Percentiles rank a stretch among this genome's conserved stretches.
phyloP scores from a whole-genome alignment of 139 green algal species.

The Tetradesmus obliquus region DNA sequence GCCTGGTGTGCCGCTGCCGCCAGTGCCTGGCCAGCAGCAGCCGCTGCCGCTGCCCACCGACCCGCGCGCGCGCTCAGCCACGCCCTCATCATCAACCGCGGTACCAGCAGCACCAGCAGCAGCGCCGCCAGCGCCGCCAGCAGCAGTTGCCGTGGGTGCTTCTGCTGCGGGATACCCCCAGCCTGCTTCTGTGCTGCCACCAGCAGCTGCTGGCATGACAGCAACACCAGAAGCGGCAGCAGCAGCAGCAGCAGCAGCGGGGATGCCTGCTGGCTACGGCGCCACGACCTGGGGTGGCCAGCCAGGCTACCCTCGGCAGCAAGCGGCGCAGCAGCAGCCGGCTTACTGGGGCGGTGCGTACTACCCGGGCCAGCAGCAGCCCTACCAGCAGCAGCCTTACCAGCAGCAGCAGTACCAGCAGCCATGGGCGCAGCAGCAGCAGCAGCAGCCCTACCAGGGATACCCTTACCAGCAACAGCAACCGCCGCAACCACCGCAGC shows the following conservation, averaged over 20 bases:
- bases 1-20: neutral
- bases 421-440: neutral
- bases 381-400: neutral
- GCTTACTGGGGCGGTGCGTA: neutral
- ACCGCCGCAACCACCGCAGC: neutral
- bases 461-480: conserved; percentile 23
- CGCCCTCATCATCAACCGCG: neutral
- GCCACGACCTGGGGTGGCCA: neutral
- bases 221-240: neutral
- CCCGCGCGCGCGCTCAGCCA: conserved; percentile 9
- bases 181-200: neutral
- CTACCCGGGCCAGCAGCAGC: neutral
- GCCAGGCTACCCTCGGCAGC: neutral
- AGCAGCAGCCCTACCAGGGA: neutral
- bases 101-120: neutral
- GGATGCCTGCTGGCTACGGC: neutral
- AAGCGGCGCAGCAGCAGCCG: neutral
- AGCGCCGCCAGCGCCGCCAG: neutral
- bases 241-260: conserved; percentile 4
- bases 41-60: neutral
- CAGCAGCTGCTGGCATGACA: neutral
- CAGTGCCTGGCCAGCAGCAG: no score
- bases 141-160: neutral
- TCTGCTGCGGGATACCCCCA: no score
- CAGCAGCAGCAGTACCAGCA: conserved; percentile 4